Evolutionary conservation across 345 rosid genomes (phyloP).

Genomic region (Garcia nutans): DNA sequence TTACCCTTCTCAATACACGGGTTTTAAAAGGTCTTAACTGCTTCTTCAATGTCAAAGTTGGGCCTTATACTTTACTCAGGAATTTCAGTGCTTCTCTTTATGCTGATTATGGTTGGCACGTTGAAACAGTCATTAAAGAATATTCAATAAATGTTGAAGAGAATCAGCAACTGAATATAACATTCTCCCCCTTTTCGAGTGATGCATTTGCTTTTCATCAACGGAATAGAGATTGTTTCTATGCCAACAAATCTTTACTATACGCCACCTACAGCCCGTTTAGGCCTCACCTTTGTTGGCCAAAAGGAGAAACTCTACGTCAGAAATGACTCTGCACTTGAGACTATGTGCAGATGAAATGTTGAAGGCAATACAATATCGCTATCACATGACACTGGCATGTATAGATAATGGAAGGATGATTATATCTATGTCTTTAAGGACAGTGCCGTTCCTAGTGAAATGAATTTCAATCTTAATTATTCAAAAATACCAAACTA

Average conservation of each 20-base stretch:
- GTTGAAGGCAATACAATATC: not conserved
- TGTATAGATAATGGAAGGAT: not conserved
- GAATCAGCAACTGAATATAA: slow-evolving; percentile 8
- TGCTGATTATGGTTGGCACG: not conserved
- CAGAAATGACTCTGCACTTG: not conserved
- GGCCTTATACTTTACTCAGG: slow-evolving; percentile 26
- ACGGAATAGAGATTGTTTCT: slow-evolving; percentile 15
- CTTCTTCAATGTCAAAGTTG: slow-evolving; percentile 25
- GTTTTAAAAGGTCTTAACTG: not conserved
- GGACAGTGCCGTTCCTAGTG: not conserved
- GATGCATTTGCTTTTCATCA: slow-evolving; percentile 15
- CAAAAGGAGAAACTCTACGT: not conserved
- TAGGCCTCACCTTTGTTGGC: not conserved
- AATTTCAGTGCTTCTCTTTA: slow-evolving; percentile 32
- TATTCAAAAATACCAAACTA: not conserved
- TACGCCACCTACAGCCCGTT: not conserved
- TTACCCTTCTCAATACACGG: slow-evolving; percentile 19
- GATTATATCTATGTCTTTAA: not conserved
- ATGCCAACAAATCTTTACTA: slow-evolving; percentile 15
- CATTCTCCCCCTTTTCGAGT: slow-evolving; percentile 6
- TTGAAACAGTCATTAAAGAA: slow-evolving; percentile 9
- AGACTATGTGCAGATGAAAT: not conserved
- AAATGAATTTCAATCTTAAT: not conserved
- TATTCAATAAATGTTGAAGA: slow-evolving; percentile 20
- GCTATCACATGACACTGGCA: not conserved